Percentiles rank a stretch among this genome's conserved stretches.
Conservation (phyloP, 1,284 basidiomycete genomes). For the Fomitopsis betulina region DNA sequence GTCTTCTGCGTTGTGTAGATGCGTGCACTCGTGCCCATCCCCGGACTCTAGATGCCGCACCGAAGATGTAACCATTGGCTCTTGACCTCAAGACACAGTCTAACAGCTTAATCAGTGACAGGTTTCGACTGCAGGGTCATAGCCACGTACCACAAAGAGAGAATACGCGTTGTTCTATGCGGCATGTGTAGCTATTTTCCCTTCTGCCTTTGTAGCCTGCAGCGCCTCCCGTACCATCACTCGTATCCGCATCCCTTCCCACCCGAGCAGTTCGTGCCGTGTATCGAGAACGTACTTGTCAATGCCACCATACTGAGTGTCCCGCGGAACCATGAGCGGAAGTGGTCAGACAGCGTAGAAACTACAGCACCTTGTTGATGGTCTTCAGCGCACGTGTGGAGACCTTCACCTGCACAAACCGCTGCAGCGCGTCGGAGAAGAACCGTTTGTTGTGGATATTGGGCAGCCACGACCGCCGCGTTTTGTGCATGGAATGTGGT, state of each 20-base stretch:
- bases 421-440: constrained; percentile 59
- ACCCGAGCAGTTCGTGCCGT: constrained; percentile 59
- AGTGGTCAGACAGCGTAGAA: neutral
- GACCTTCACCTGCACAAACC: constrained; percentile 60
- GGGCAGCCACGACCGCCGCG: constrained; percentile 85
- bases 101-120: no score
- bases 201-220: neutral
- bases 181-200: neutral
- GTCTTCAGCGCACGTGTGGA: constrained; percentile 73
- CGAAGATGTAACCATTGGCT: no score
- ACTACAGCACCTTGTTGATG: constrained; percentile 64
- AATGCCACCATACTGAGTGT: constrained; percentile 62
- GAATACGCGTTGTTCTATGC: neutral
- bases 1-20: neutral
- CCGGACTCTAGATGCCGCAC: no score
- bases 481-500: constrained; percentile 88
- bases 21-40: no score
- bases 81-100: no score
- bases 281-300: constrained; percentile 76
- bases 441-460: constrained; percentile 78
- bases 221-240: constrained; percentile 39
- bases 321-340: neutral
- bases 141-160: no score
- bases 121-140: no score
- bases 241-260: constrained; percentile 72